Conservation (phyloP, 225 moss, liverwort and hornwort genomes). For the Polytrichum commune region DNA sequence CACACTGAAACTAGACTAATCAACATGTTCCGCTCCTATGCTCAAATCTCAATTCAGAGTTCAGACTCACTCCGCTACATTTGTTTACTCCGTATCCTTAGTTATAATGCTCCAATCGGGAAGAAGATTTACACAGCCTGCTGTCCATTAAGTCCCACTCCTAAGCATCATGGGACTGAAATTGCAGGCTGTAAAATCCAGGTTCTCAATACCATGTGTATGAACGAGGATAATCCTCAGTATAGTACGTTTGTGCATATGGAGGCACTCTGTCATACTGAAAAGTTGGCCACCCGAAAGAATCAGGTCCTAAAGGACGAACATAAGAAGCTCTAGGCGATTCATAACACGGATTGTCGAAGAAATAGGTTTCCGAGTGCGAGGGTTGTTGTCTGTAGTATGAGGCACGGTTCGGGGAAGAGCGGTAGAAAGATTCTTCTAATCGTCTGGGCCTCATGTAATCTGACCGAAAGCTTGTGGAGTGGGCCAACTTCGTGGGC, state of each 20-base stretch:
- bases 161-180: too few species aligned
- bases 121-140: too few species aligned
- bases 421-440: conserved; percentile 22
- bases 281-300: conserved; percentile 11
- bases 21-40: too few species aligned
- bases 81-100: too few species aligned
- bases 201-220: conserved; percentile 25
- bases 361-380: not conserved
- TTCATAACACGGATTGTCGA: too few species aligned
- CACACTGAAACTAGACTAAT: too few species aligned
- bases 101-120: too few species aligned
- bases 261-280: conserved; percentile 23
- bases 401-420: conserved; percentile 25
- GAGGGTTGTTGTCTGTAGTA: conserved; percentile 26
- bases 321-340: too few species aligned
- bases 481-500: not conserved
- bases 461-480: conserved; percentile 5
- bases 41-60: too few species aligned
- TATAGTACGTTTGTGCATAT: conserved; percentile 26
- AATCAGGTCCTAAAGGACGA: conserved; percentile 16
- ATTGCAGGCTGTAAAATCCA: too few species aligned
- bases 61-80: too few species aligned
- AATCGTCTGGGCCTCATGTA: conserved; percentile 2
- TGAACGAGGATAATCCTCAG: conserved; percentile 16
- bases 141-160: too few species aligned